These are phyloP conservation scores for Excoecaria agallocha DNA, from an alignment of 345 rosid species.

Conservation along the genomic window DNA sequence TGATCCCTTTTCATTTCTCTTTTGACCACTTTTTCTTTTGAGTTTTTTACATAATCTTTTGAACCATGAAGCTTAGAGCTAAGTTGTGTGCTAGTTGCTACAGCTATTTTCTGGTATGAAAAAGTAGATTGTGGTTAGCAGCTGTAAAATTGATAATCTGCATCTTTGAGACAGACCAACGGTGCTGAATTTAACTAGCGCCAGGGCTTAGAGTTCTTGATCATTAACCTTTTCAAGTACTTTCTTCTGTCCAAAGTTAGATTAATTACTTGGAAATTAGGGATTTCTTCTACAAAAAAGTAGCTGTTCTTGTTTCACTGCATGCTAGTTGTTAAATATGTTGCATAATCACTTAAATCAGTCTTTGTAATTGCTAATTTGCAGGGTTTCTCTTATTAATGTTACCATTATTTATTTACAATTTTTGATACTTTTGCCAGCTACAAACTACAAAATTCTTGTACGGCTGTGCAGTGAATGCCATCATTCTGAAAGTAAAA, in stretches of 20 bases:
- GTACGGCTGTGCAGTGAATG: conserved; percentile 58
- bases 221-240: conserved; percentile 5
- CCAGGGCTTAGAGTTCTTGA: neutral
- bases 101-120: neutral
- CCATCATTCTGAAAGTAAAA: conserved; percentile 41
- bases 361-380: neutral
- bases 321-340: neutral
- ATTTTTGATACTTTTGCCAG: conserved; percentile 23
- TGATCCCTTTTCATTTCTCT: neutral
- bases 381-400: neutral
- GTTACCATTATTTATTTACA: neutral
- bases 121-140: too few species aligned
- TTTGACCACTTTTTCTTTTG: neutral
- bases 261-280: neutral
- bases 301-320: neutral
- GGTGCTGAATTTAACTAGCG: too few species aligned
- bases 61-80: too few species aligned
- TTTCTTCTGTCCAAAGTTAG: neutral
- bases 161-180: too few species aligned
- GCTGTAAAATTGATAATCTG: too few species aligned
- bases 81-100: too few species aligned
- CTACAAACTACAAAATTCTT: conserved; percentile 55
- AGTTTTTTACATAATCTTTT: neutral
- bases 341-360: neutral
- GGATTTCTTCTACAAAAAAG: neutral